phyloP scores from a whole-genome alignment of 495 filamentous ascomycete species.

The Pseudoneurospora amorphoporcata region DNA sequence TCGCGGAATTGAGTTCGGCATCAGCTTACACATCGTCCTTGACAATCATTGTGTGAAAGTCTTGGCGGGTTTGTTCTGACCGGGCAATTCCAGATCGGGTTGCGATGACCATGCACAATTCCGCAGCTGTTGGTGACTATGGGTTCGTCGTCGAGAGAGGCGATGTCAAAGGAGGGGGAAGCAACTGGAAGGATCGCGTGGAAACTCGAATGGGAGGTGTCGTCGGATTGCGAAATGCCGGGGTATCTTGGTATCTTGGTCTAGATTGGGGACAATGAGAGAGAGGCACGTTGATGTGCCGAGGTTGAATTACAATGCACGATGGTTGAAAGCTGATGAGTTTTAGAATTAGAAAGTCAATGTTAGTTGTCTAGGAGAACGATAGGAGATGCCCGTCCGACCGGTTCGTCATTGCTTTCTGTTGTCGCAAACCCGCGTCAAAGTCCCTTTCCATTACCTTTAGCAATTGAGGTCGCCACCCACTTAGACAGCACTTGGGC shows the following conservation, averaged over 20 bases:
- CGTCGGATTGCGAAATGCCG: neutral
- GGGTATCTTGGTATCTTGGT: neutral
- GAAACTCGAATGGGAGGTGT: neutral
- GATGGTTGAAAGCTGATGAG: neutral
- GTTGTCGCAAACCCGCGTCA: neutral
- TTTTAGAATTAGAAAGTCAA: neutral
- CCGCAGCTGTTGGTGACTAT: neutral
- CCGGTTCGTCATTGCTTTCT: neutral
- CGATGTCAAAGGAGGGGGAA: neutral
- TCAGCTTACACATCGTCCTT: conserved; percentile 39
- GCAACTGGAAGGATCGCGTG: neutral
- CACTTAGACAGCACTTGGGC: neutral
- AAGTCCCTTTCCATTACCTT: neutral
- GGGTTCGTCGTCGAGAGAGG: neutral
- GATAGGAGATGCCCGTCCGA: neutral
- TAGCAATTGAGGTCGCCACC: neutral
- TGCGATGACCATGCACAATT: neutral
- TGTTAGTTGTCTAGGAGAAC: neutral
- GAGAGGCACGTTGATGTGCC: neutral
- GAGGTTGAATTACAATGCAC: neutral
- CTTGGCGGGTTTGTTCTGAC: conserved; percentile 7
- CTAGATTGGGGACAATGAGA: neutral
- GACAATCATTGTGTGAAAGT: conserved; percentile 36
- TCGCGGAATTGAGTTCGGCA: neutral
- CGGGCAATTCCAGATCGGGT: neutral